Evolutionary conservation across 2,329 filamentous ascomycete genomes (phyloP).

Genomic region (Fusarium annulatum): DNA sequence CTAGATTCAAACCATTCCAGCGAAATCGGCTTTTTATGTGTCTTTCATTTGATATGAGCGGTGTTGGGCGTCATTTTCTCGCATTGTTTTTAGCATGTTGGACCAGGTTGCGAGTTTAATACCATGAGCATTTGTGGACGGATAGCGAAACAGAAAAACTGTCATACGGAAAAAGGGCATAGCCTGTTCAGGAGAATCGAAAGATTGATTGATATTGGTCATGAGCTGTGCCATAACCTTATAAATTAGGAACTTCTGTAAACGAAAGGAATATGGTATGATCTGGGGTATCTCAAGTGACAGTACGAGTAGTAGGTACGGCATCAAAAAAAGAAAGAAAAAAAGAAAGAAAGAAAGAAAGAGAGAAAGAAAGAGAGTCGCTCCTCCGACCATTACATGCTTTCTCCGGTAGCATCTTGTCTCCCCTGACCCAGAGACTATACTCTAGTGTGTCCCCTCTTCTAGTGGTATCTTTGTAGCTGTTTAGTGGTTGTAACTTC

Average conservation of each 20-base stretch:
- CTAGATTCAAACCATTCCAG: background rate
- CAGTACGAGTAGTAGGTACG: conserved; percentile 40
- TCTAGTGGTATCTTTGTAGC: conserved; percentile 35
- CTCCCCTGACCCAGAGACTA: conserved; percentile 15
- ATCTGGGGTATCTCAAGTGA: conserved; percentile 46
- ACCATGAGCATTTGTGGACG: background rate
- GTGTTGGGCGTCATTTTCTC: background rate
- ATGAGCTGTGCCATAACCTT: conserved; percentile 21
- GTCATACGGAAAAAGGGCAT: background rate
- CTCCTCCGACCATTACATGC: conserved; percentile 38
- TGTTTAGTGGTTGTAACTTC: conserved; percentile 19
- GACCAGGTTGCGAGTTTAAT: background rate
- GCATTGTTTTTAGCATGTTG: conserved; percentile 17
- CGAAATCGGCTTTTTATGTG: background rate
- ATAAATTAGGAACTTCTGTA: conserved; percentile 37
- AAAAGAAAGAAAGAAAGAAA: background rate
- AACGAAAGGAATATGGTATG: conserved; percentile 39
- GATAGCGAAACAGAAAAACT: background rate
- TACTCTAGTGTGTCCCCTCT: conserved; percentile 21
- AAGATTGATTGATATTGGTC: conserved; percentile 21
- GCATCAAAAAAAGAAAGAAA: conserved; percentile 18
- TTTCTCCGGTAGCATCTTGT: background rate
- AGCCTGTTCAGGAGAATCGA: background rate
- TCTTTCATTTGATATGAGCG: background rate
- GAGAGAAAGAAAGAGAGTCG: conserved; percentile 15